Base-by-base conservation (phyloP, 208 protist genomes). In the Acanthamoeba lenticulata region DNA sequence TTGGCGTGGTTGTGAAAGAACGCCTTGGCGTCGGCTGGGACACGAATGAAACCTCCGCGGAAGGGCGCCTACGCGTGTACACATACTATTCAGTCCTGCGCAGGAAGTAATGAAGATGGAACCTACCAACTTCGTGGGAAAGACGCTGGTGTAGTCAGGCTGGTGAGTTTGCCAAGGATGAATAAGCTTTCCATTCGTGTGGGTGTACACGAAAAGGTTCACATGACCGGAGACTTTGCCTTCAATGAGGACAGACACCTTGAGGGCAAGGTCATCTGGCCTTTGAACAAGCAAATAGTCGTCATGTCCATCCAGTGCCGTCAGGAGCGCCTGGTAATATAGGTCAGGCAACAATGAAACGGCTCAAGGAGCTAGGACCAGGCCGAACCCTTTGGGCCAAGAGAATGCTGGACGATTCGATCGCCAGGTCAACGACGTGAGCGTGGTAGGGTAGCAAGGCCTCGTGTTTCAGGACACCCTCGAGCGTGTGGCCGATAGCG, bases 41-140 rank as follows among this genome's bases (percentile, higher is more conserved):
- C 69, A 21, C 69, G 69, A 36, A 79, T 79, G 15, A 15, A n/a
- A 11, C 36, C 40, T 5, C 27, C 69, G 69, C 44, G 69, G 69
- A 79, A 79, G 24, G 69, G 29, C 19, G 69, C 69, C 69, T 79
- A n/a, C n/a, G n/a, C n/a, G n/a, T n/a, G n/a, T n/a, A n/a, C n/a
- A n/a, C n/a, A n/a, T n/a, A n/a, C n/a, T n/a, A n/a, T n/a, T n/a
- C n/a, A n/a, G n/a, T n/a, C n/a, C n/a, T n/a, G n/a, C n/a, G n/a
- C n/a, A n/a, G n/a, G n/a, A n/a, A n/a, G n/a, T n/a, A n/a, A n/a
- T n/a, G n/a, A n/a, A n/a, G n/a, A n/a, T n/a, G n/a, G n/a, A n/a
- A 69, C 60, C 24, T 79, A 79, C 69, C 36, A 79, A 36, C 69
- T 79, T 79, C n/a, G 69, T 79, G 38, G 69, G 69, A 36, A 79